Base-by-base conservation (phyloP, 805 yeast species). In the Torulaspora franciscae region DNA sequence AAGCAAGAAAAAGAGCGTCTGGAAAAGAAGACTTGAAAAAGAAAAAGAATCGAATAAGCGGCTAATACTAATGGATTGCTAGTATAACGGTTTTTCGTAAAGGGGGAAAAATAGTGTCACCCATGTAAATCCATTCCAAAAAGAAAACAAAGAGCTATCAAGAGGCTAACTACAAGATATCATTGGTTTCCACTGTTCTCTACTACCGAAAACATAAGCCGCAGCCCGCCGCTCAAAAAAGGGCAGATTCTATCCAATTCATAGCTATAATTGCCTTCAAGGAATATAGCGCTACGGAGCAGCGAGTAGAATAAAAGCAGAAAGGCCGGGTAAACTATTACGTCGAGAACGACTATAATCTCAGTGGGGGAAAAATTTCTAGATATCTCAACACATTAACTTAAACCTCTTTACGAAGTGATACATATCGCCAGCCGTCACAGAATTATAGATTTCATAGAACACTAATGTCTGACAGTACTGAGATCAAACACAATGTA, bases 381-480 rank as follows among this genome's bases (percentile, higher is more conserved):
- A 14, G 17, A 14, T 13, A 7, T 9, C 11, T 4, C 33, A 30
- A 30, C 33, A 30, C 33, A 30, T 15, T 30, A 30, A 14, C 15
- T 15, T 14, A 14, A 8, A 14, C 10, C 22, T 13, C 19, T 30
- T 30, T 19, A 30, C 33, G 33, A 15, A 35, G 6, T 25, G 7
- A 9, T 13, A 15, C 17, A 24, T 24, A 14, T n/a, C 8, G 11
- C 22, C 6, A 25, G n/a, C 23, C 13, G n/a, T 37, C 15, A 27
- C 8, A 37, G 33, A 13, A 14, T 22, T 17, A 27, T 19, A 38
- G 9, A 27, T 15, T 4, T 8, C 32, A 15, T 7, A 22, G 11
- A 26, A 10, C 17, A 25, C 6, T n/a, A 11, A 59, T 58, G 64
- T 58, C 64, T 43, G 59, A 55, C 30, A 51, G 42, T 25, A 42